These are phyloP conservation scores for Pyrenopolyporus hunteri DNA, from an alignment of 495 filamentous ascomycete genomes.

Conservation along the genomic window DNA sequence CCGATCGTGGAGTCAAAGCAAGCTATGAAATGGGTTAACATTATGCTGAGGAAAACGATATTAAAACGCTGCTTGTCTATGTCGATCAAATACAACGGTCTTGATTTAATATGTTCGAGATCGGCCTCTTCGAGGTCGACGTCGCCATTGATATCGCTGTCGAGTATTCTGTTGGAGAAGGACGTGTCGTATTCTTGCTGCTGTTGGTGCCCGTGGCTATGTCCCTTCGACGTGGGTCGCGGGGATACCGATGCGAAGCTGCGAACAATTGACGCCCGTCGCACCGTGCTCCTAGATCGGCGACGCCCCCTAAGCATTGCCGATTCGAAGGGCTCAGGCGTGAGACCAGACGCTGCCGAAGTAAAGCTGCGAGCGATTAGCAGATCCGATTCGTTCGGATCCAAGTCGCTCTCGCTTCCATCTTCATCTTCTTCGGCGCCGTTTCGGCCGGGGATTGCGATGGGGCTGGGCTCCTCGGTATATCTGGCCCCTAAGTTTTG, in stretches of 20 bases:
- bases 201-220: conserved; percentile 3
- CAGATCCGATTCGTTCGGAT: conserved; percentile 51
- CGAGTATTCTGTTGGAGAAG: too few relatives aligned
- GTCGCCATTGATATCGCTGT: background rate
- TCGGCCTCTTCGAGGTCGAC: conserved; percentile 14
- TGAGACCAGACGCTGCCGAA: conserved; percentile 44
- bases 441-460: conserved; percentile 25
- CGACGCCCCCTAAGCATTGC: conserved; percentile 46
- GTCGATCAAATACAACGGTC: conserved; percentile 44
- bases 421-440: conserved; percentile 26
- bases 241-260: conserved; percentile 19
- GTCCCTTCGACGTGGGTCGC: background rate
- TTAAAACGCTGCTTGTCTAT: conserved; percentile 46
- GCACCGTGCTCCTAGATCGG: conserved; percentile 24
- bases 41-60: conserved; percentile 47
- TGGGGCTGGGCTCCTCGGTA: background rate
- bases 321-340: conserved; percentile 47
- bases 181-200: too few relatives aligned
- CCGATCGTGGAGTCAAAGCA: conserved; percentile 73
- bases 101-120: background rate
- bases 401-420: conserved; percentile 32
- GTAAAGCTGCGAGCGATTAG: conserved; percentile 48
- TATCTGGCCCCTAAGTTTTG: background rate
- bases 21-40: conserved; percentile 48
- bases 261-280: conserved; percentile 6